Percentiles rank a stretch among this genome's conserved stretches.
Evolutionary conservation across 345 rosid genomes (phyloP).

Genomic region (Citrus cavaleriei): DNA sequence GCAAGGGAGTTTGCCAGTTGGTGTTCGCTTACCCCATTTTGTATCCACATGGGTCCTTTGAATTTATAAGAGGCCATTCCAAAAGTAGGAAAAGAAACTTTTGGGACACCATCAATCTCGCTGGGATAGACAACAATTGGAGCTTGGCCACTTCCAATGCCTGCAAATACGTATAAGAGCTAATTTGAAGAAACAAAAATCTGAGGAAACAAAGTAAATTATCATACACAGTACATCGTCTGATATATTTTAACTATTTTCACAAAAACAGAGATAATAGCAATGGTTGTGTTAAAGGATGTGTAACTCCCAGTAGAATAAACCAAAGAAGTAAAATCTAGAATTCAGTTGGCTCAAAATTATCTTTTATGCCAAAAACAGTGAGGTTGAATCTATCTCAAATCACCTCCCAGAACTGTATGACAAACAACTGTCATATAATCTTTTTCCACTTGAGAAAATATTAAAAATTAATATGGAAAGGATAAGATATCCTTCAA

Average conservation of each 20-base stretch:
- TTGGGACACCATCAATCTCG: conserved; percentile 21
- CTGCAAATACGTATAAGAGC: conserved; percentile 9
- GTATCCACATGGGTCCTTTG: conserved; percentile 30
- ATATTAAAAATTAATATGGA: not conserved
- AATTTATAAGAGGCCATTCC: conserved; percentile 34
- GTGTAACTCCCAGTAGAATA: not conserved
- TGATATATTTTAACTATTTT: not conserved
- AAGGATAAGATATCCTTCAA: not conserved
- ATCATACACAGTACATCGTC: not conserved
- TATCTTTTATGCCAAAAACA: not conserved
- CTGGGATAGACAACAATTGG: conserved; percentile 21
- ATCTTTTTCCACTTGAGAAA: not conserved
- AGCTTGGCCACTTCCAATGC: conserved; percentile 22
- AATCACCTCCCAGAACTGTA: not conserved
- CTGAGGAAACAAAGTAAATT: not conserved
- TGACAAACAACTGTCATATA: not conserved
- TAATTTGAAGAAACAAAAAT: not conserved
- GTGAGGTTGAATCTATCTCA: not conserved
- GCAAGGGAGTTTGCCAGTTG: conserved; percentile 25
- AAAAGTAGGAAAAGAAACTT: conserved; percentile 21
- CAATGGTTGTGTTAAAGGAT: not conserved
- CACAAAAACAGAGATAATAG: not conserved
- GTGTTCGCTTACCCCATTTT: conserved; percentile 13
- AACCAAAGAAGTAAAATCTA: not conserved
- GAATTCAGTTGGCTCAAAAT: not conserved